Percentiles rank a stretch among this genome's conserved stretches.
Evolutionary conservation across 2,329 filamentous ascomycete species (phyloP).

Genomic region (Penicillium decumbens): DNA sequence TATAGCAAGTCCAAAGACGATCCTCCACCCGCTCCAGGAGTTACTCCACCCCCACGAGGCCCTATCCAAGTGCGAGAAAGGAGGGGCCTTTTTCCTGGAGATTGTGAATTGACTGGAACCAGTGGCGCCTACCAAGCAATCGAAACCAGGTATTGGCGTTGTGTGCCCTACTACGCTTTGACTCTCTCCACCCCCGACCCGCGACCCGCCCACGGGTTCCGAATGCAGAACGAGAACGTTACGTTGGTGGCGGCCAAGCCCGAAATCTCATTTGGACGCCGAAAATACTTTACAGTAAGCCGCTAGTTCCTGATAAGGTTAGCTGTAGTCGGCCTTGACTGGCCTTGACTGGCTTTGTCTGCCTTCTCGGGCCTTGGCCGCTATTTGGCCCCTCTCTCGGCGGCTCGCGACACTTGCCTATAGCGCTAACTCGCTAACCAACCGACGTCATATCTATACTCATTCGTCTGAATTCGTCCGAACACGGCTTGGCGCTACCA

Average conservation of each 20-base stretch:
- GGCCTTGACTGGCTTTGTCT: neutral
- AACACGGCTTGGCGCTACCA: neutral
- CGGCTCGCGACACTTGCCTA: conserved; percentile 8
- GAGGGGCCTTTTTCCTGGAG: neutral
- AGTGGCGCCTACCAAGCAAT: neutral
- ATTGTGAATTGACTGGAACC: neutral
- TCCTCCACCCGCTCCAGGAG: neutral
- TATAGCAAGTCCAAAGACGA: neutral
- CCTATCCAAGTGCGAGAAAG: neutral
- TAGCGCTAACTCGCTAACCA: conserved; percentile 2
- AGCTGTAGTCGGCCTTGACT: neutral
- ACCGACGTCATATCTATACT: conserved; percentile 5
- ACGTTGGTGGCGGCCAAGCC: neutral
- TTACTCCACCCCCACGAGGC: neutral
- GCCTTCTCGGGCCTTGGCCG: neutral
- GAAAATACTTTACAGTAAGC: neutral
- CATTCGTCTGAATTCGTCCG: conserved; percentile 1
- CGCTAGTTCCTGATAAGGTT: conserved; percentile 1
- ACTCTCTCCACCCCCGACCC: neutral
- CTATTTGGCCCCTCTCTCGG: neutral
- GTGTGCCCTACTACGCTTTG: neutral
- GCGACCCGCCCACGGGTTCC: neutral
- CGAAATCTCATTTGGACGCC: neutral
- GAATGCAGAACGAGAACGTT: neutral
- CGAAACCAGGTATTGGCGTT: neutral